Conservation (phyloP, 306 rosid species). For the Fragaria nilgerrensis region DNA sequence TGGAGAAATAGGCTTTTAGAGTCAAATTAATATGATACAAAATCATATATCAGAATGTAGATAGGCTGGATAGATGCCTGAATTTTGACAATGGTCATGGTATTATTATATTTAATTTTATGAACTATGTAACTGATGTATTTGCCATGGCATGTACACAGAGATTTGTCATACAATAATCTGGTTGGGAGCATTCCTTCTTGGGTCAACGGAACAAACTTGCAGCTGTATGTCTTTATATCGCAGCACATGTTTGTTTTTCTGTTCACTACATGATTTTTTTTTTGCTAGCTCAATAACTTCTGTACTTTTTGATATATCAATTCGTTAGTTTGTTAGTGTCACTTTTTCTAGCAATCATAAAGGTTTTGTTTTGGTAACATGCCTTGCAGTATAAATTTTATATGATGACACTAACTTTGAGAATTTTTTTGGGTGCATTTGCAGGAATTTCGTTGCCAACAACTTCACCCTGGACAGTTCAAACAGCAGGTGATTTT, state of each 20-base stretch:
- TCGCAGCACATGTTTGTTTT: not conserved
- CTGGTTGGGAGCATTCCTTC: constrained; percentile 71
- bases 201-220: constrained; percentile 50
- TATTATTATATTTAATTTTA: not conserved
- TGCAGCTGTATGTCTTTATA: constrained; percentile 51
- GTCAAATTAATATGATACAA: not conserved
- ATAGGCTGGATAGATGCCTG: not conserved
- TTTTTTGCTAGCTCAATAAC: not conserved
- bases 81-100: not conserved
- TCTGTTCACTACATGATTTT: not conserved
- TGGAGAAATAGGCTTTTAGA: not conserved
- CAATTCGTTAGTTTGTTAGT: not conserved
- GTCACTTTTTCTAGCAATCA: not conserved
- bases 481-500: constrained; percentile 56
- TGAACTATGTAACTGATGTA: constrained; percentile 9
- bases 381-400: not conserved
- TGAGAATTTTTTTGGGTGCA: constrained; percentile 17
- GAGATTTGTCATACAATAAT: constrained; percentile 83
- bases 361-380: not conserved
- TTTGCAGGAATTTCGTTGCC: constrained; percentile 70
- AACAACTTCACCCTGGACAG: constrained; percentile 59
- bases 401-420: constrained; percentile 21
- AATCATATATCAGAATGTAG: not conserved
- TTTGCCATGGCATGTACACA: constrained; percentile 36
- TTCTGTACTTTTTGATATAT: not conserved